Conservation (phyloP, 768 basidiomycete genomes). For the Arthromyces matolae region DNA sequence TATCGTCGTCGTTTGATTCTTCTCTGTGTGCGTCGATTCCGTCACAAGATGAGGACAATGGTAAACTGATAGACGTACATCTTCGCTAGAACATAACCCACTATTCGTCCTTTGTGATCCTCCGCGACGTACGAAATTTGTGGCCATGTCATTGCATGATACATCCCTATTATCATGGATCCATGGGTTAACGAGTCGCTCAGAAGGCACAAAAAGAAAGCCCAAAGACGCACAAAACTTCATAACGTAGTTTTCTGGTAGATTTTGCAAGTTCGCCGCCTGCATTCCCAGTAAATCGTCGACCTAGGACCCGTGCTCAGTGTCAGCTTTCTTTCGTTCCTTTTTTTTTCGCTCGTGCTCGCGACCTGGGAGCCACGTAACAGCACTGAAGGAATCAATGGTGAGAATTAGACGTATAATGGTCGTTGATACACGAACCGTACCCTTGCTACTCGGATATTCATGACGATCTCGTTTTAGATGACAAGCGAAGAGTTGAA, state of each 20-base stretch:
- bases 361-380: neutral
- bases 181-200: too few relatives aligned
- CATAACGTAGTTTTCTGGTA: slow-evolving; percentile 90
- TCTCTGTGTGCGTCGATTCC: slow-evolving; percentile 35
- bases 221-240: slow-evolving; percentile 61
- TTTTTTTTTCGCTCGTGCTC: neutral
- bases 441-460: slow-evolving; percentile 48
- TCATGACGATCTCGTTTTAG: slow-evolving; percentile 41
- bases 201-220: neutral
- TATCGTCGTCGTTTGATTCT: slow-evolving; percentile 49
- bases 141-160: slow-evolving; percentile 90
- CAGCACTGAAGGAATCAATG: neutral
- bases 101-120: slow-evolving; percentile 82
- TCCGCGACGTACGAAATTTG: slow-evolving; percentile 92
- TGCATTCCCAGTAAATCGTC: slow-evolving; percentile 93
- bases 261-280: slow-evolving; percentile 86
- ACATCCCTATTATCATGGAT: slow-evolving; percentile 37
- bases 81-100: slow-evolving; percentile 94
- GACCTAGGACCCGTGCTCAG: slow-evolving; percentile 42
- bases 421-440: slow-evolving; percentile 15
- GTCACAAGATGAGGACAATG: neutral
- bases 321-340: too few relatives aligned
- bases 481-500: neutral
- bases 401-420: slow-evolving; percentile 1
- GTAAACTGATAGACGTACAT: slow-evolving; percentile 57